Base-by-base conservation (phyloP, 1,284 basidiomycete species). In the Xanthoconium separans region DNA sequence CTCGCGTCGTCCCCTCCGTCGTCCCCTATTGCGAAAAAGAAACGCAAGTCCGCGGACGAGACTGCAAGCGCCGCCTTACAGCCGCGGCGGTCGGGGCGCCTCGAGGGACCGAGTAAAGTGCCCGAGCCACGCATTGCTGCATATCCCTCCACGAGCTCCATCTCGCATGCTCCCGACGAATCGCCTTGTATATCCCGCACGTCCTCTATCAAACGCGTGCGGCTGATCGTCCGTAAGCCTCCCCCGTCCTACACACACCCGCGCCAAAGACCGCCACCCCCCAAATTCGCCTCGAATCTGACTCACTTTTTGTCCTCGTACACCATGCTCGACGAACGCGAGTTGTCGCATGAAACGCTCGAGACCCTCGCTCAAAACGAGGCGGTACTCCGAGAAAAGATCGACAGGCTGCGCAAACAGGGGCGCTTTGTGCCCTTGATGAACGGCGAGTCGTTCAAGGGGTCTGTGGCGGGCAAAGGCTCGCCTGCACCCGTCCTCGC, bases 151-250 rank as follows among this genome's bases (percentile, higher is more conserved):
- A 36, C 45, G 27, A 44, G 16, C 7, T 39, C 37, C 3, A 36
- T 46, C 13, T 42, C 39, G 12, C 47, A 41, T 5, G 20, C 37
- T 16, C 44, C 24, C 1, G 44, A 31, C 16, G 53, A 61, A 29
- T 33, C 39, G 0, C 54, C 52, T 1, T 53, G 51, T 2, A 33
- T 63, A 15, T 52, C 60, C 2, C 56, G 54, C 30, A 57, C 53
- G n/a, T 57, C 65, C 7, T 61, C 65, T 18, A 73, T 85, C 47
- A 85, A 81, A 63, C 83, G 89, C 47, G 73, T 90, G 47, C 82
- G 79, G 47, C 79, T 92, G 36, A 81, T 90, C 34, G 83, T 89
- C n/a, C 81, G 85, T 34, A 73, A 73, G 24, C 87, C 86, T 8
- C 76, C 77, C 2, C 79, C 82, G 10, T 68, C 73, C 2, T 79